phyloP scores from a whole-genome alignment of 768 basidiomycete genomes.

The Atractiella rhizophila region DNA sequence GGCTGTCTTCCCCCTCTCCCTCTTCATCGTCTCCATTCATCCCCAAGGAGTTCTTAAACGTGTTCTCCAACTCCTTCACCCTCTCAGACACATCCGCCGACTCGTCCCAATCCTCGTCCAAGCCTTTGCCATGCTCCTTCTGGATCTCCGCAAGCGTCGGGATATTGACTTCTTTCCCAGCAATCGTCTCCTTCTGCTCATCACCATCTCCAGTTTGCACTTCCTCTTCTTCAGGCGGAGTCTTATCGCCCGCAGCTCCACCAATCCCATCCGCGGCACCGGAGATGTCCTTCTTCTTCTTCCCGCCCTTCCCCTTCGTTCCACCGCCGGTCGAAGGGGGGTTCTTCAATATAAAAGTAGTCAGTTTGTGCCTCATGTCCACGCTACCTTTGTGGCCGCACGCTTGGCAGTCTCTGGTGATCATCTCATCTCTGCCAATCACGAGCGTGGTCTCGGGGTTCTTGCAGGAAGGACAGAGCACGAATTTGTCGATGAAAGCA shows the following conservation, averaged over 20 bases:
- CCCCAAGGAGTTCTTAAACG: slow-evolving; percentile 27
- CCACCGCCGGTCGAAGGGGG: slow-evolving; percentile 57
- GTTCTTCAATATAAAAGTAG: slow-evolving; percentile 90
- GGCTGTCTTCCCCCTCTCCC: slow-evolving; percentile 62
- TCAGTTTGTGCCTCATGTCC: slow-evolving; percentile 91
- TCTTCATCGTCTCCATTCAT: slow-evolving; percentile 56
- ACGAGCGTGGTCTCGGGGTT: slow-evolving; percentile 94
- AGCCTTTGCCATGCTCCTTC: slow-evolving; percentile 18
- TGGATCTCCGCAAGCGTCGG: slow-evolving; percentile 31
- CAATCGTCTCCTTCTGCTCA: slow-evolving; percentile 68
- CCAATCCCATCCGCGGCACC: slow-evolving; percentile 16
- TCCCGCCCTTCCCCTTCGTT: slow-evolving; percentile 23
- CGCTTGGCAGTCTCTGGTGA: slow-evolving; percentile 91
- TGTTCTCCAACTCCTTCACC: slow-evolving; percentile 42
- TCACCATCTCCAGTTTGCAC: slow-evolving; percentile 37
- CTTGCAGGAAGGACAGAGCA: slow-evolving; percentile 90
- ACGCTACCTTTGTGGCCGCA: slow-evolving; percentile 76
- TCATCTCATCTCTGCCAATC: slow-evolving; percentile 67
- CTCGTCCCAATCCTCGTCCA: slow-evolving; percentile 60
- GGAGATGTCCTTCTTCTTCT: slow-evolving; percentile 24
- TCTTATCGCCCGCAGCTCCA: too few relatives aligned
- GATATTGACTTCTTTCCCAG: slow-evolving; percentile 59
- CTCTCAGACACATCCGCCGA: slow-evolving; percentile 65
- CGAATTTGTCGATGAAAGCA: slow-evolving; percentile 92
- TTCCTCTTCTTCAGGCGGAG: slow-evolving; percentile 30